These are phyloP conservation scores for Scalesia atractyloides DNA, from an alignment of 129 eudicot species.

Conservation along the genomic window DNA sequence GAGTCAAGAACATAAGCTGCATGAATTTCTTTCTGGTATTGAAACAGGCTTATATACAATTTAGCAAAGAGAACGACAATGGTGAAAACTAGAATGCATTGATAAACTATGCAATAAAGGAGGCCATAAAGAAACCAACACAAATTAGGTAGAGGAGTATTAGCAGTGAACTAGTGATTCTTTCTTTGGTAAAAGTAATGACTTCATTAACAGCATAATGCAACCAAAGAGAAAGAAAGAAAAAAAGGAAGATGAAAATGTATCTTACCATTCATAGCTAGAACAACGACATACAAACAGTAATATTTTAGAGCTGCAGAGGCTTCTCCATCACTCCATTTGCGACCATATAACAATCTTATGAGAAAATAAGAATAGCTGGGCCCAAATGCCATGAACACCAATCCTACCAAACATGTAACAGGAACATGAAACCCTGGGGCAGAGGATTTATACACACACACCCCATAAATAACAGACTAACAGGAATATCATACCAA, in stretches of 20 bases:
- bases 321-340: constrained; percentile 99
- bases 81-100: constrained; percentile 11
- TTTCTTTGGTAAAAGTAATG: background rate
- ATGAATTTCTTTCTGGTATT: too few relatives aligned
- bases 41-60: too few relatives aligned
- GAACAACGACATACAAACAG: constrained; percentile 41
- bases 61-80: background rate
- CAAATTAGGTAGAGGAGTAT: constrained; percentile 3
- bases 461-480: constrained; percentile 10
- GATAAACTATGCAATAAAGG: constrained; percentile 3
- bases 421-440: constrained; percentile 15
- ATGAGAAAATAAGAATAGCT: constrained; percentile 93
- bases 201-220: too few relatives aligned
- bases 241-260: background rate
- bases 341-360: constrained; percentile 84
- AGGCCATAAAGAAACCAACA: background rate
- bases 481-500: constrained; percentile 38
- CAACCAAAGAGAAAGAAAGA: too few relatives aligned
- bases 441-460: background rate
- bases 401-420: constrained; percentile 53
- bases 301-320: constrained; percentile 78
- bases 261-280: constrained; percentile 47
- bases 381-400: constrained; percentile 94
- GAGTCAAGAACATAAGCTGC: constrained; percentile 4
- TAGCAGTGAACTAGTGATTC: background rate